Evolutionary conservation across 192 early-diverging fungal species (phyloP).

Genomic region (Pecoramyces ruminantium): DNA sequence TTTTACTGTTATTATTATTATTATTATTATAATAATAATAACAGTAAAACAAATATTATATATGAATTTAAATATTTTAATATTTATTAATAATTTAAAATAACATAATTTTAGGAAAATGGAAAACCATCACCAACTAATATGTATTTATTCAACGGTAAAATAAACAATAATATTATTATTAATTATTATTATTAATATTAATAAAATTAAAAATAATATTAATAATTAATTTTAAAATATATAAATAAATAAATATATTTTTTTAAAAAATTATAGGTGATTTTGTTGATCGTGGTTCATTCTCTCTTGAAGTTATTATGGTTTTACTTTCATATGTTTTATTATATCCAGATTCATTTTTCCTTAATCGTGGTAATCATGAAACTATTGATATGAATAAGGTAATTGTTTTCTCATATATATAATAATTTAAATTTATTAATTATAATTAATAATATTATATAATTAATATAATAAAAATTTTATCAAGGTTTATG

Average conservation of each 20-base stretch:
- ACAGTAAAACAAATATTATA: too few relatives aligned
- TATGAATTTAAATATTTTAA: too few relatives aligned
- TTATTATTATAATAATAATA: too few relatives aligned
- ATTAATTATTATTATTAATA: too few relatives aligned
- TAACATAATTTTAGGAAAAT: too few relatives aligned
- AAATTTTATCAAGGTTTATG: constrained; percentile 65
- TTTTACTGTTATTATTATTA: too few relatives aligned
- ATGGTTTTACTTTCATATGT: constrained; percentile 82
- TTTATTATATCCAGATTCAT: constrained; percentile 62
- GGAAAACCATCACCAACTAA: constrained; percentile 69
- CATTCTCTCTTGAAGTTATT: constrained; percentile 93
- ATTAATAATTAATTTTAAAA: background rate
- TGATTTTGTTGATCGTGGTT: constrained; percentile 98
- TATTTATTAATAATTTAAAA: too few relatives aligned
- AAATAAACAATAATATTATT: too few relatives aligned
- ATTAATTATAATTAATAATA: background rate
- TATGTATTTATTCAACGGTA: constrained; percentile 31
- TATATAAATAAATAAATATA: background rate
- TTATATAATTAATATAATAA: background rate
- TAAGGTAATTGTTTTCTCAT: constrained; percentile 18
- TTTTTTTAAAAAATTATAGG: constrained; percentile 65
- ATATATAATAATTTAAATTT: too few relatives aligned
- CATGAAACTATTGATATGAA: constrained; percentile 99
- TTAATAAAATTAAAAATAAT: too few relatives aligned
- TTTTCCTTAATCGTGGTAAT: constrained; percentile 88